Conservation (phyloP, 2,329 filamentous ascomycete genomes). For the Aspergillus fumigatiaffinis region DNA sequence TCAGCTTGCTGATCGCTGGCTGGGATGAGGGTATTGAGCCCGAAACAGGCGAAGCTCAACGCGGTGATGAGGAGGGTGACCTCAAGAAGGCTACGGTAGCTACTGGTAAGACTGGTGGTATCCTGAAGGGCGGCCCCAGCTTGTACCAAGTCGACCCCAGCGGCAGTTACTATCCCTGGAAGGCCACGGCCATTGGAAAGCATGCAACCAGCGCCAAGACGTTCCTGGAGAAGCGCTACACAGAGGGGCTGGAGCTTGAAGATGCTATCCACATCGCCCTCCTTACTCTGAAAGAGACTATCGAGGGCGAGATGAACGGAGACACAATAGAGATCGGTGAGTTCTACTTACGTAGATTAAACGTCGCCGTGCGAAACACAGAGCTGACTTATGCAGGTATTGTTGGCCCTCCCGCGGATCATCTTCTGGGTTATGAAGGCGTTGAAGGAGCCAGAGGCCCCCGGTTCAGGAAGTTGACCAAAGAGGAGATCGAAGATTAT, state of each 20-base stretch:
- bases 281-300: constrained; percentile 96
- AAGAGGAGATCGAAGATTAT: constrained; percentile 99
- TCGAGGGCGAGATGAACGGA: constrained; percentile 98
- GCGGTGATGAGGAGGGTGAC: constrained; percentile 52
- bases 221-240: constrained; percentile 98
- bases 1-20: constrained; percentile 89
- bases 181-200: constrained; percentile 98
- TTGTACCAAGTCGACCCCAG: constrained; percentile 99
- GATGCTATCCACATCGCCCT: constrained; percentile 98
- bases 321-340: constrained; percentile 96
- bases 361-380: not conserved
- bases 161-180: constrained; percentile 98
- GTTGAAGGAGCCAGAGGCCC: constrained; percentile 42
- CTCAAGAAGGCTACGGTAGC: constrained; percentile 56
- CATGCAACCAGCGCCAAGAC: constrained; percentile 98
- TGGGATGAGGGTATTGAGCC: constrained; percentile 97
- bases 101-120: constrained; percentile 86
- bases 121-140: constrained; percentile 92
- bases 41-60: constrained; percentile 64
- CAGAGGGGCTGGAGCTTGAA: constrained; percentile 92
- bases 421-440: constrained; percentile 75
- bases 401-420: constrained; percentile 88
- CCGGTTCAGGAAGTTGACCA: constrained; percentile 65
- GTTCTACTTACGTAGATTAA: constrained; percentile 25
- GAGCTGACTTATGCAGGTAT: constrained; percentile 62